These are phyloP conservation scores for Pleurotus tuber-regium DNA, from an alignment of 768 basidiomycete species.

Conservation along the genomic window DNA sequence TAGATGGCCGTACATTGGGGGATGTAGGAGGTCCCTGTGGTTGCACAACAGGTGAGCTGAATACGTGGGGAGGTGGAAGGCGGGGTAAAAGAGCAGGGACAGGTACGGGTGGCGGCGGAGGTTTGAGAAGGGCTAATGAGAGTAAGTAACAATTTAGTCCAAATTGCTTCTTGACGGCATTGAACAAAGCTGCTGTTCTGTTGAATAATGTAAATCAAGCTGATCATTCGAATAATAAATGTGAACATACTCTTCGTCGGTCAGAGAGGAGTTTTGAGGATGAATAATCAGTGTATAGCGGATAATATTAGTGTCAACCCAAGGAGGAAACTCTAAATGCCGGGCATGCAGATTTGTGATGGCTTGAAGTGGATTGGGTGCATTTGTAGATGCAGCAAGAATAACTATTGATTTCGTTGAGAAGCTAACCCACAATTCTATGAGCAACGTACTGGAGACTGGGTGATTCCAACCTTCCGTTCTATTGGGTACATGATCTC, in stretches of 20 bases:
- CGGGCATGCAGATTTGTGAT: constrained; percentile 74
- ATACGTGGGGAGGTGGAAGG: constrained; percentile 50
- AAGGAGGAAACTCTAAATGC: constrained; percentile 64
- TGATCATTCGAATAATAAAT: constrained; percentile 10
- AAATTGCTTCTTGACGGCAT: constrained; percentile 86
- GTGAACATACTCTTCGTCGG: constrained; percentile 72
- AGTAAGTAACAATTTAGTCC: constrained; percentile 77
- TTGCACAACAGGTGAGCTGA: constrained; percentile 26
- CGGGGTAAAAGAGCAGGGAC: constrained; percentile 66
- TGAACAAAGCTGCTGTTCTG: constrained; percentile 77
- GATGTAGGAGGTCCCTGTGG: constrained; percentile 18
- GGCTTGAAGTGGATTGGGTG: constrained; percentile 78
- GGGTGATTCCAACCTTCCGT: constrained; percentile 88
- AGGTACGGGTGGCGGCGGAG: constrained; percentile 64
- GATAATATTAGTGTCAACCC: constrained; percentile 74
- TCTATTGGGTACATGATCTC: constrained; percentile 70
- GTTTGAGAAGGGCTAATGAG: constrained; percentile 55
- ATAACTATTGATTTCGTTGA: constrained; percentile 52
- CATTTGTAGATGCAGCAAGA: constrained; percentile 77
- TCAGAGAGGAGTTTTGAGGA: constrained; percentile 62
- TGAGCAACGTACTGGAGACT: constrained; percentile 61
- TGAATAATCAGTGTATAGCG: constrained; percentile 80
- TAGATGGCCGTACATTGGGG: no score
- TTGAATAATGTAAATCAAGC: constrained; percentile 7
- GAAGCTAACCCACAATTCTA: constrained; percentile 8